Evolutionary conservation across 768 basidiomycete species (phyloP), one percentile per base, ranked within the genome.

Genomic region (Hericium alpestre): DNA sequence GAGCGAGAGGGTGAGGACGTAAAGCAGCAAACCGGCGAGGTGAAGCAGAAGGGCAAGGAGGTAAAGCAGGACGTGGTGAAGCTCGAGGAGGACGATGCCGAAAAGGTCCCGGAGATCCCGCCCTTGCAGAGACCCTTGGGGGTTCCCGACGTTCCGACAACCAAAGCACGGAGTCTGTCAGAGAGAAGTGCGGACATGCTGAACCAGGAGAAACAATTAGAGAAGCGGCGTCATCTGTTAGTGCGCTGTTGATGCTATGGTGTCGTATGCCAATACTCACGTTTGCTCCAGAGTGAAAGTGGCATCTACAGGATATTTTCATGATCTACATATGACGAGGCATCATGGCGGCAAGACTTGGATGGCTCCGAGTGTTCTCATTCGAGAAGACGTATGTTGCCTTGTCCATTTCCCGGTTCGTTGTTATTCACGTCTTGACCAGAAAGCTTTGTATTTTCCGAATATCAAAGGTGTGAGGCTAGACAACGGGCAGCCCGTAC

Each of bases 401-500:
- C 47, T 50, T 25, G 48, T 12, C 1, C 13, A 23, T 25, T n/a
- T 38, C 12, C 47, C 38, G 23, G 7, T 32, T 51, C 18, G 39
- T 10, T 25, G 12, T n/a, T 27, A 55, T 41, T 58, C 27, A 59
- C n/a, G 3, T 16, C 53, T 38, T 6, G 50, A 20, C 27, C 66
- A 98, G 94, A 88, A 85, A 85, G 83, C 95, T 15, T 73, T 94
- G 3, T 96, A 93, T 71, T 84, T 97, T 56, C 95, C 95, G 2
- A 84, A 96, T 65, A 80, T 98, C 25, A 70, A 72, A 1, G 95
- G 95, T 0, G 84, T 79, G 51, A 76, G 81, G 25, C 69, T 98
- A 40, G 76, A 74, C 58, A 76, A 75, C 38, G 72, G 77, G 46
- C 66, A 74, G 54, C 73, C 73, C 53, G 79, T 81, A 27, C 83